A percentile compares a stretch with the other conserved stretches of the same genome.
Conservation (phyloP, 208 protist species). For the Crithidia expoeki region DNA sequence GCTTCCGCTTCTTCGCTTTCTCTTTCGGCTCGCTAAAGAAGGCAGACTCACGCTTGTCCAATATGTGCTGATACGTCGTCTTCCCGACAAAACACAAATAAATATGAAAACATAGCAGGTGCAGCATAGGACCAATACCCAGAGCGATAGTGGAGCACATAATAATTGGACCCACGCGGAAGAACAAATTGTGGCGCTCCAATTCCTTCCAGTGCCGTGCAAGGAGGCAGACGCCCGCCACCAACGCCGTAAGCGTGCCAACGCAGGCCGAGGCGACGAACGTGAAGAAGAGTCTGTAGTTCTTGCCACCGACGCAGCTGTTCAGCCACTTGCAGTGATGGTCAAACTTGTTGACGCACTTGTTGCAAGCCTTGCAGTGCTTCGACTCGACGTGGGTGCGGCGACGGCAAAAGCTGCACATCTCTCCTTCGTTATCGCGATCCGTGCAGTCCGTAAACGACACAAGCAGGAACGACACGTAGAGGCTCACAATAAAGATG, state of each 20-base stretch:
- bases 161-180: constrained; percentile 65
- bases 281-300: constrained; percentile 82
- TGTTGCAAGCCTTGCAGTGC: constrained; percentile 92
- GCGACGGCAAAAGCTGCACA: constrained; percentile 68
- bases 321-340: constrained; percentile 95
- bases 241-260: constrained; percentile 38
- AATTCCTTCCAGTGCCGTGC: constrained; percentile 65
- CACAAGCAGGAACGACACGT: constrained; percentile 35
- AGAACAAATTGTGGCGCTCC: constrained; percentile 51
- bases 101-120: constrained; percentile 79
- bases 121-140: constrained; percentile 50
- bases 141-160: constrained; percentile 45
- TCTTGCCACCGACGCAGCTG: constrained; percentile 83
- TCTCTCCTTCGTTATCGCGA: constrained; percentile 49
- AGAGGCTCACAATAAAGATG: constrained; percentile 26
- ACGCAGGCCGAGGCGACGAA: constrained; percentile 47
- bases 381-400: constrained; percentile 62
- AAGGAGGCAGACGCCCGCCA: constrained; percentile 52
- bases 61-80: constrained; percentile 81
- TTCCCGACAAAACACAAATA: constrained; percentile 49
- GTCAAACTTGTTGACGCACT: constrained; percentile 88
- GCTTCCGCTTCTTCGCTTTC: neutral
- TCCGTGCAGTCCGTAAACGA: constrained; percentile 75
- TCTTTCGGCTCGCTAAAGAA: constrained; percentile 6
- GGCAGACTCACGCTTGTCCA: constrained; percentile 40